Evolutionary conservation across 2,329 filamentous ascomycete genomes (phyloP).

Genomic region (Talaromyces sp.): DNA sequence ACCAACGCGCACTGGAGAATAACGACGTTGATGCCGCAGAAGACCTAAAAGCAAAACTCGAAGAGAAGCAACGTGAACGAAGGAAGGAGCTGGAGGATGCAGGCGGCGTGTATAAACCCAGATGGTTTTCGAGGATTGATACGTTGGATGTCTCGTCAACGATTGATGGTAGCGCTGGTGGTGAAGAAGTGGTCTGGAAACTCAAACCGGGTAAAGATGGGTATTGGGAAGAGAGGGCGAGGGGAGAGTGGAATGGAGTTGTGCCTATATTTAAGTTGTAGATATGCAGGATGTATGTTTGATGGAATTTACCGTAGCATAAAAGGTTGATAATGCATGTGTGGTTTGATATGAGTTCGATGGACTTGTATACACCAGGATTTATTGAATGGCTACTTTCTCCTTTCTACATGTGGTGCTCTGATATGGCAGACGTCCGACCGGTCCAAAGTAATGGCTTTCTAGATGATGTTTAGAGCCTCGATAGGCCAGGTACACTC

Average conservation of each 20-base stretch:
- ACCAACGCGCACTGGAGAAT: constrained; percentile 80
- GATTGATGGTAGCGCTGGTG: neutral
- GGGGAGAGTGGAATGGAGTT: constrained; percentile 62
- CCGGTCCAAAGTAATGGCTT: too few species aligned
- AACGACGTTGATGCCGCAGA: constrained; percentile 82
- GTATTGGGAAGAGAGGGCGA: constrained; percentile 85
- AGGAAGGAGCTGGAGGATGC: constrained; percentile 71
- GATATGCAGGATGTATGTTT: neutral
- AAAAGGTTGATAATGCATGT: too few species aligned
- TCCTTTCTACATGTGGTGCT: too few species aligned
- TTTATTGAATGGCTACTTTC: too few species aligned
- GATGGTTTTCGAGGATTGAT: constrained; percentile 74
- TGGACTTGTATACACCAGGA: too few species aligned
- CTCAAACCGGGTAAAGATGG: constrained; percentile 77
- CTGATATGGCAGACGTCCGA: too few species aligned
- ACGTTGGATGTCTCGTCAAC: constrained; percentile 28
- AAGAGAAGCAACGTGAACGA: constrained; percentile 77
- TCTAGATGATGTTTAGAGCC: too few species aligned
- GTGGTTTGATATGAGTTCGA: too few species aligned
- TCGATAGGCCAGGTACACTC: too few species aligned
- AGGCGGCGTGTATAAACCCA: constrained; percentile 69
- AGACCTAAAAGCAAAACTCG: constrained; percentile 73
- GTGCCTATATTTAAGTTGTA: constrained; percentile 52
- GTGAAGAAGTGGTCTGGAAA: constrained; percentile 57
- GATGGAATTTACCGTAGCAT: too few species aligned